Evolutionary conservation across 2,329 filamentous ascomycete species (phyloP), one percentile per base, ranked within the genome.

Genomic region (Didymellaceae sp.): DNA sequence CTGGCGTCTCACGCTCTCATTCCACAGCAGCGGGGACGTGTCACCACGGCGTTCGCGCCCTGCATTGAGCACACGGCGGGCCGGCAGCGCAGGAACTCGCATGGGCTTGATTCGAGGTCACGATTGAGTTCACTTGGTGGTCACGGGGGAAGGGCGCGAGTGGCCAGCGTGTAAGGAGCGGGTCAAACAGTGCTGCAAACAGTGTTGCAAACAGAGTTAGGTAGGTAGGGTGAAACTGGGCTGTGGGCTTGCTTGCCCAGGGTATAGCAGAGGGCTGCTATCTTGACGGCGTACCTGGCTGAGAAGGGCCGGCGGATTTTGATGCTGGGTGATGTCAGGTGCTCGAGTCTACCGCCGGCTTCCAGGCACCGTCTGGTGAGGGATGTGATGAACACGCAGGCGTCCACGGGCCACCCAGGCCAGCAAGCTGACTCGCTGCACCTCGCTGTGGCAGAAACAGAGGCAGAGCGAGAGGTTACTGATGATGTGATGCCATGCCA

Each of bases 171-270:
- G 28, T 18, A 31, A 32, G 32, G 3, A 31, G 31, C 14, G 28
- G 9, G 40, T 54, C 51, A 55, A 45, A 59, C 54, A 55, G 43
- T 37, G 40, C 49, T 55, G 56, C 54, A 55, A 44, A 26, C 46
- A 38, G 49, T 37, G n/a, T n/a, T n/a, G n/a, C n/a, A n/a, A n/a
- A n/a, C n/a, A n/a, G n/a, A n/a, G n/a, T n/a, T n/a, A 42, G 45
- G 52, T 26, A 51, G 46, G 51, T 46, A 42, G 50, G 45, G 38
- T 58, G 61, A 62, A 62, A 63, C 59, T 40, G 26, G 35, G 41
- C 42, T 45, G 50, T 34, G 44, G 21, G 48, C 42, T 37, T 52
- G 31, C 24, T 18, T 41, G 18, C 24, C 30, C 39, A 11, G 18
- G 24, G 8, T 24, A 42, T 18, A 38, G 43, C 26, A 46, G 37